Percentiles rank a stretch among this genome's conserved stretches.
These are phyloP conservation scores for Setomelanomma holmii DNA, from an alignment of 2,329 filamentous ascomycete genomes.

Conservation along the genomic window DNA sequence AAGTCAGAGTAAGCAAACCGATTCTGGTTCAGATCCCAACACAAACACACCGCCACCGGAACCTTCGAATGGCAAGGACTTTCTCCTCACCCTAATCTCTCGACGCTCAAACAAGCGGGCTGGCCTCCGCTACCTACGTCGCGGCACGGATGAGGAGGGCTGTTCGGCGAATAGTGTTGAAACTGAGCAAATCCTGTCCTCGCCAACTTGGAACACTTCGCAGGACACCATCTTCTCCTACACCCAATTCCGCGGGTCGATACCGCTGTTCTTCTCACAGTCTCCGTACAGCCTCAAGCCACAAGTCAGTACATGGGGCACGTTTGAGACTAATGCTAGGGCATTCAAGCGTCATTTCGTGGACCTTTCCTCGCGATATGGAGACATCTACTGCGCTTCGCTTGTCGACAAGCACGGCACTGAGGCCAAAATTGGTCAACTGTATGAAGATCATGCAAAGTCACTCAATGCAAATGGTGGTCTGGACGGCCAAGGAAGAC, in stretches of 20 bases:
- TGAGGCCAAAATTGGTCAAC: slow-evolving; percentile 78
- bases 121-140: slow-evolving; percentile 85
- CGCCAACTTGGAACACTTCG: slow-evolving; percentile 67
- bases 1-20: slow-evolving; percentile 37
- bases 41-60: slow-evolving; percentile 36
- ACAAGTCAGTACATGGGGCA: slow-evolving; percentile 81
- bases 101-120: slow-evolving; percentile 84
- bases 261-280: slow-evolving; percentile 94
- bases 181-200: slow-evolving; percentile 90
- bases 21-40: slow-evolving; percentile 16
- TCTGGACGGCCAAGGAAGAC: slow-evolving; percentile 54
- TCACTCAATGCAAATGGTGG: slow-evolving; percentile 68
- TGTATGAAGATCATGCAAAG: slow-evolving; percentile 74
- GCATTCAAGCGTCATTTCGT: slow-evolving; percentile 84
- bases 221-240: slow-evolving; percentile 76
- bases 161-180: slow-evolving; percentile 90
- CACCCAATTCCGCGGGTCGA: slow-evolving; percentile 86
- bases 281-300: slow-evolving; percentile 94
- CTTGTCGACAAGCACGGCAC: slow-evolving; percentile 88
- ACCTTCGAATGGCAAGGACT: slow-evolving; percentile 55
- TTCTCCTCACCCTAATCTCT: slow-evolving; percentile 90
- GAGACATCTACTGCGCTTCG: slow-evolving; percentile 77
- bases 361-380: slow-evolving; percentile 73
- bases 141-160: slow-evolving; percentile 89
- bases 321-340: slow-evolving; percentile 75